phyloP scores from a whole-genome alignment of 208 protist species.

The Vickermania ingenoplastis region DNA sequence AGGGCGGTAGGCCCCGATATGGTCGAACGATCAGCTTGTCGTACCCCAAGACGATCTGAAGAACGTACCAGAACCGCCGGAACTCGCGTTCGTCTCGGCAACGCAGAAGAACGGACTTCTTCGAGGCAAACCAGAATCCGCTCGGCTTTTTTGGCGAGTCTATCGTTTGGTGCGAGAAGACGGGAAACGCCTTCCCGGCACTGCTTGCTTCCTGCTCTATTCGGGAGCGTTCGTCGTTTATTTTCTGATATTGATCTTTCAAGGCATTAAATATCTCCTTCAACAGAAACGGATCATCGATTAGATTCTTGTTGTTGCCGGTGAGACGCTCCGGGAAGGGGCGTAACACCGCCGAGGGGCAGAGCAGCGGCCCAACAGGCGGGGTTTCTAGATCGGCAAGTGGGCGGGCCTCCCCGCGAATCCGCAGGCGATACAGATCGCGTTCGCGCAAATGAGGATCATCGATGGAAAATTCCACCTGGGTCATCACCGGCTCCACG shows the following conservation, averaged over 20 bases:
- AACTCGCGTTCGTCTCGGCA: constrained; percentile 15
- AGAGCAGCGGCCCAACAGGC: constrained; percentile 8
- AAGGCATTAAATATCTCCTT: constrained; percentile 9
- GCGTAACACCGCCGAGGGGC: neutral
- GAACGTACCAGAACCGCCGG: constrained; percentile 13
- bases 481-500: neutral
- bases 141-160: neutral
- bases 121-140: neutral
- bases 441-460: constrained; percentile 17
- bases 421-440: constrained; percentile 17
- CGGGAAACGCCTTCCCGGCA: neutral
- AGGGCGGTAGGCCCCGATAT: constrained; percentile 10
- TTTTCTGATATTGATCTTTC: constrained; percentile 11
- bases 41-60: constrained; percentile 13
- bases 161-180: neutral
- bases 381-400: constrained; percentile 9
- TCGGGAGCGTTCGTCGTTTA: neutral
- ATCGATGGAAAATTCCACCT: constrained; percentile 10
- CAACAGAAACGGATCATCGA: constrained; percentile 9
- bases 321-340: neutral
- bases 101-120: constrained; percentile 2
- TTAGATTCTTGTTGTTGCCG: neutral
- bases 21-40: constrained; percentile 11
- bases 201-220: neutral
- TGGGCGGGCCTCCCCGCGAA: constrained; percentile 11